A percentile compares a stretch with the other conserved stretches of the same genome.
These are phyloP conservation scores for Rauvolfia tetraphylla DNA, from an alignment of 257 asterid genomes.

Conservation along the genomic window DNA sequence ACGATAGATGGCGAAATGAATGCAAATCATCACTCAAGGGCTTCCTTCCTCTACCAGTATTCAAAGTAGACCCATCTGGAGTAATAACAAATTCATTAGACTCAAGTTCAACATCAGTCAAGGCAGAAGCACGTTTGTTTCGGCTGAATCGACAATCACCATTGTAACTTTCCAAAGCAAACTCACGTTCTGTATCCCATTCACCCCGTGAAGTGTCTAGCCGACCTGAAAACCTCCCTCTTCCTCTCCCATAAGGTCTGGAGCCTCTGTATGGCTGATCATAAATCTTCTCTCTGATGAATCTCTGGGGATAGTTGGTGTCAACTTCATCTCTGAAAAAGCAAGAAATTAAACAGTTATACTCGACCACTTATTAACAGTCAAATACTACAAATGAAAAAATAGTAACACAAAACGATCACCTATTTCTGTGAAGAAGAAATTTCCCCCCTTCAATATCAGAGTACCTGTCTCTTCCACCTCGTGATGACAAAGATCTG, in stretches of 20 bases:
- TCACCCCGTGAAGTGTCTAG: slow-evolving; percentile 46
- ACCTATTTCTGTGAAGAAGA: slow-evolving; percentile 63
- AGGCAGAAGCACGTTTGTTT: slow-evolving; percentile 46
- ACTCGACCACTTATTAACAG: slow-evolving; percentile 18
- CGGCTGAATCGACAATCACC: slow-evolving; percentile 53
- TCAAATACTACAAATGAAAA: not conserved
- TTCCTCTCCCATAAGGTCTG: slow-evolving; percentile 58
- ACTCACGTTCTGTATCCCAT: slow-evolving; percentile 64
- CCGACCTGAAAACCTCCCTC: slow-evolving; percentile 61
- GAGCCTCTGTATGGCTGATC: slow-evolving; percentile 57
- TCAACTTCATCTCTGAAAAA: slow-evolving; percentile 61
- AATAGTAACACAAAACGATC: slow-evolving; percentile 23
- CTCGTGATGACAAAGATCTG: slow-evolving; percentile 43
- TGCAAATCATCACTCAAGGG: slow-evolving; percentile 47
- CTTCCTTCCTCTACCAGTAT: slow-evolving; percentile 45
- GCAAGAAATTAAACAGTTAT: slow-evolving; percentile 18
- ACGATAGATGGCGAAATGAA: slow-evolving; percentile 40
- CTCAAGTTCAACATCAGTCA: slow-evolving; percentile 45
- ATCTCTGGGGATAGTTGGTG: slow-evolving; percentile 51
- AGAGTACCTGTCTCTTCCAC: slow-evolving; percentile 64
- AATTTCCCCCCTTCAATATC: slow-evolving; percentile 50
- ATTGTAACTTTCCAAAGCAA: slow-evolving; percentile 43
- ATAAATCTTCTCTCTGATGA: slow-evolving; percentile 47
- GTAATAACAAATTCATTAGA: slow-evolving; percentile 40
- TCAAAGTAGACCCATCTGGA: slow-evolving; percentile 34